A percentile compares a stretch with the other conserved stretches of the same genome.
Evolutionary conservation across 1,284 basidiomycete genomes (phyloP).

Genomic region (Sanghuangporus baumii): DNA sequence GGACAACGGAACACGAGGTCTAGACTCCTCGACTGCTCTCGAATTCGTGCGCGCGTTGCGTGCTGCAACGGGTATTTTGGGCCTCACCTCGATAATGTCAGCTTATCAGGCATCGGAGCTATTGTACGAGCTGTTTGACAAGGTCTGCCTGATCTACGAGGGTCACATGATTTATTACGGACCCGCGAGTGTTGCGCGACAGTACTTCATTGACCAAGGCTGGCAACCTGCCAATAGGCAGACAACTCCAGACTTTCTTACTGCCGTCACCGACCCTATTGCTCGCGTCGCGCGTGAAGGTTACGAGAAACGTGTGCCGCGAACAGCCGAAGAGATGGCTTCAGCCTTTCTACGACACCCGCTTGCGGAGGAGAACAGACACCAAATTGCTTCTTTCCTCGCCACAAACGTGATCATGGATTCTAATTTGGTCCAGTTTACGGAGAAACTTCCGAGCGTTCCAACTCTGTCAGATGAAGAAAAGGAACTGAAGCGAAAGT

Average conservation of each 20-base stretch:
- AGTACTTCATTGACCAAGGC: conserved; percentile 60
- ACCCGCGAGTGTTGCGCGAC: conserved; percentile 42
- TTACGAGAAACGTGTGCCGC: conserved; percentile 43
- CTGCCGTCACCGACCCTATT: conserved; percentile 50
- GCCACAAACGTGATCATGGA: conserved; percentile 26
- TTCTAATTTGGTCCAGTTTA: not conserved
- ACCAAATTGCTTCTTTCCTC: conserved; percentile 33
- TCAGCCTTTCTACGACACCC: conserved; percentile 30
- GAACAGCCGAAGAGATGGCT: conserved; percentile 58
- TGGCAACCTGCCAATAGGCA: conserved; percentile 50
- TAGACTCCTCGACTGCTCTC: conserved; percentile 56
- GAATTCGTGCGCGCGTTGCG: conserved; percentile 53
- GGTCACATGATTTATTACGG: conserved; percentile 64
- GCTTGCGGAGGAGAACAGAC: conserved; percentile 25
- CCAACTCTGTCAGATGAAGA: not conserved
- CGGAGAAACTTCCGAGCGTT: not conserved
- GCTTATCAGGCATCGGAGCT: conserved; percentile 58
- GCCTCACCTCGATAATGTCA: conserved; percentile 47
- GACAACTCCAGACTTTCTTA: conserved; percentile 30
- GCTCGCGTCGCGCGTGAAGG: conserved; percentile 51
- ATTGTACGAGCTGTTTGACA: conserved; percentile 50
- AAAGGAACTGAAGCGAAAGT: conserved; percentile 73
- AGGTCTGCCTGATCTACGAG: conserved; percentile 58
- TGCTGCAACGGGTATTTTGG: conserved; percentile 45
- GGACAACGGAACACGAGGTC: conserved; percentile 58